Evolutionary conservation across 1,284 basidiomycete species (phyloP).

Genomic region (Vanrija humicola): DNA sequence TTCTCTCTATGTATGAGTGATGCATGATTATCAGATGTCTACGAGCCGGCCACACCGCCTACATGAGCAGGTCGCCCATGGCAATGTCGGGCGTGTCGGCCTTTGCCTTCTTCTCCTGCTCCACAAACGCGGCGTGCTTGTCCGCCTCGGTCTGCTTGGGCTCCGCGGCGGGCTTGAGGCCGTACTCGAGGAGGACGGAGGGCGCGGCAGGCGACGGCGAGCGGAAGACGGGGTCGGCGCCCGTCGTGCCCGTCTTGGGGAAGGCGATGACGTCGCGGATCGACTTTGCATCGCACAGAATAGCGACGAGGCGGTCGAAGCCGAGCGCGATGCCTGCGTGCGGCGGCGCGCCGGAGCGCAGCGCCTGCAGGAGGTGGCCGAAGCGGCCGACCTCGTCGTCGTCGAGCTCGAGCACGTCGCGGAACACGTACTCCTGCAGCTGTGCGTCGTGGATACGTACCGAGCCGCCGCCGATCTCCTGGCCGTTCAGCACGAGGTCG

Average conservation of each 20-base stretch:
- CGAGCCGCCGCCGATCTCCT: conserved; percentile 89
- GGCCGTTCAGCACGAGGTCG: conserved; percentile 91
- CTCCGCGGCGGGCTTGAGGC: conserved; percentile 16
- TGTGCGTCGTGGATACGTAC: conserved; percentile 84
- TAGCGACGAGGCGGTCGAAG: conserved; percentile 86
- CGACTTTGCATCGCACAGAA: conserved; percentile 74
- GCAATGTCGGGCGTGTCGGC: too few relatives aligned
- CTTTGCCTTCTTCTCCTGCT: background rate
- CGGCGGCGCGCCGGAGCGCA: conserved; percentile 84
- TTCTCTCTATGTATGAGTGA: too few relatives aligned
- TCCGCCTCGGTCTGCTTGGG: background rate
- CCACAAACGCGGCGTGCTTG: background rate
- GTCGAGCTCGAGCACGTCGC: conserved; percentile 70
- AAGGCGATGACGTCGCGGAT: conserved; percentile 96
- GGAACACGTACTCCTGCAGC: conserved; percentile 81
- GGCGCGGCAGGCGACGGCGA: conserved; percentile 65
- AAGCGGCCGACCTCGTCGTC: conserved; percentile 71
- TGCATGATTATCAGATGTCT: too few relatives aligned
- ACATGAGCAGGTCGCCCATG: too few relatives aligned
- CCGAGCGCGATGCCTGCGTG: conserved; percentile 94
- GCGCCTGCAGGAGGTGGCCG: conserved; percentile 75
- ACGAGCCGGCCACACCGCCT: too few relatives aligned
- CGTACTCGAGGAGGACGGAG: conserved; percentile 55
- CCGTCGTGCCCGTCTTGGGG: conserved; percentile 73
- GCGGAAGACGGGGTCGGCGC: conserved; percentile 83